Evolutionary conservation across 352 stramenopile species (phyloP).

Genomic region (Pythium phragmiticola): DNA sequence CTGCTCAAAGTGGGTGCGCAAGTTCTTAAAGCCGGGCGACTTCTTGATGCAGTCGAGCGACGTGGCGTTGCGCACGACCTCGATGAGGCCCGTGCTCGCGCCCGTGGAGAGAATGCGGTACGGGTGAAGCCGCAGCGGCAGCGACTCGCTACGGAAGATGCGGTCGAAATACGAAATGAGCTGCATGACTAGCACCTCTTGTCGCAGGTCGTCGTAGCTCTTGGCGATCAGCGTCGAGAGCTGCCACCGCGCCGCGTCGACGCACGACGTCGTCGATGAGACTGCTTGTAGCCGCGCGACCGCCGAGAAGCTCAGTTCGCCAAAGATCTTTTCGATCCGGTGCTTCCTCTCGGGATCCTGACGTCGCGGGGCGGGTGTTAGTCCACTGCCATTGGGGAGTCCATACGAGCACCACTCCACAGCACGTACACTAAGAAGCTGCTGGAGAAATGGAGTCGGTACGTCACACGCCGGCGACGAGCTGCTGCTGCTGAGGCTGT

Average conservation of each 20-base stretch:
- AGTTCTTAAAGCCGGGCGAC: slow-evolving; percentile 72
- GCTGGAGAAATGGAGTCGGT: slow-evolving; percentile 10
- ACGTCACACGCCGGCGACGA: neutral
- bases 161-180: slow-evolving; percentile 95
- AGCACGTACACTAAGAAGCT: slow-evolving; percentile 1
- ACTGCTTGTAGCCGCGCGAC: slow-evolving; percentile 34
- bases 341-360: slow-evolving; percentile 45
- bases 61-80: slow-evolving; percentile 94
- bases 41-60: slow-evolving; percentile 98
- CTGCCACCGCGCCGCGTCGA: slow-evolving; percentile 34
- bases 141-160: slow-evolving; percentile 90
- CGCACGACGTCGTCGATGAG: neutral
- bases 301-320: slow-evolving; percentile 58
- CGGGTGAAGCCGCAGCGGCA: slow-evolving; percentile 91
- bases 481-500: neutral
- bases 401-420: too few relatives aligned
- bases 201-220: slow-evolving; percentile 96
- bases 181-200: slow-evolving; percentile 98
- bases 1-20: slow-evolving; percentile 92
- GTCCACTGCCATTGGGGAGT: too few relatives aligned
- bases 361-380: too few relatives aligned
- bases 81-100: slow-evolving; percentile 93
- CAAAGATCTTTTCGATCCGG: slow-evolving; percentile 64
- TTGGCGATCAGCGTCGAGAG: slow-evolving; percentile 93
- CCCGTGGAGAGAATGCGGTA: slow-evolving; percentile 97